phyloP scores from a whole-genome alignment of 1,284 basidiomycete genomes.

The Coniferiporia sulphurascens region DNA sequence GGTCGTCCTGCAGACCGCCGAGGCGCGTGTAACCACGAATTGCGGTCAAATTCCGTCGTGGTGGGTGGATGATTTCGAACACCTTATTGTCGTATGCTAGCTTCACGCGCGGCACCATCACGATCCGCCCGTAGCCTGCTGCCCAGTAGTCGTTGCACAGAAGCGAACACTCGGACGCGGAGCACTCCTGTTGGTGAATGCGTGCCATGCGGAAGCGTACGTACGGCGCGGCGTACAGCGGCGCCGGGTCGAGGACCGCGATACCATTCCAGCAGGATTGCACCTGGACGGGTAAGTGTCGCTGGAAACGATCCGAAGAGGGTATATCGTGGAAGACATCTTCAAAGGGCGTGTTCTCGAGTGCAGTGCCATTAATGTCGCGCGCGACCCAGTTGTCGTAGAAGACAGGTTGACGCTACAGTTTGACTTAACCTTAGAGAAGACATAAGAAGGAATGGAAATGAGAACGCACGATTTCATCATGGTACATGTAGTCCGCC shows the following conservation, averaged over 20 bases:
- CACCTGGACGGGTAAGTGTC: conserved; percentile 89
- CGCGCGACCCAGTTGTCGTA: conserved; percentile 98
- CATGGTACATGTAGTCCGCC: conserved; percentile 96
- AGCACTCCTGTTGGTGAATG: conserved; percentile 81
- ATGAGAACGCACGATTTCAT: conserved; percentile 65
- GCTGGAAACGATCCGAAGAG: conserved; percentile 77
- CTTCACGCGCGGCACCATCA: conserved; percentile 96
- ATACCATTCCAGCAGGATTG: conserved; percentile 98
- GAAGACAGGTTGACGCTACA: conserved; percentile 78
- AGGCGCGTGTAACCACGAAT: conserved; percentile 88
- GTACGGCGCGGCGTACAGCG: conserved; percentile 85
- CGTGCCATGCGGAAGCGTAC: conserved; percentile 92
- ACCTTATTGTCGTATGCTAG: conserved; percentile 94
- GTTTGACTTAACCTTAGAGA: conserved; percentile 6
- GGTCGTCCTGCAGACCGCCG: conserved; percentile 90
- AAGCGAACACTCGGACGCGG: conserved; percentile 87
- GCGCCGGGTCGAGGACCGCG: conserved; percentile 87
- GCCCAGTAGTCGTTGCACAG: conserved; percentile 97
- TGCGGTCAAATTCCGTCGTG: conserved; percentile 83
- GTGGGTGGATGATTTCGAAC: conserved; percentile 88
- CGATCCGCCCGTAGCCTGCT: conserved; percentile 87
- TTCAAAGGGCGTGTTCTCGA: conserved; percentile 96
- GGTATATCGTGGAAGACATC: conserved; percentile 80
- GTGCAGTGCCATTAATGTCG: conserved; percentile 93
- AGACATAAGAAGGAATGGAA: not conserved